Base-by-base conservation (phyloP, 2,329 filamentous ascomycete genomes). In the Hypomyces perniciosus region DNA sequence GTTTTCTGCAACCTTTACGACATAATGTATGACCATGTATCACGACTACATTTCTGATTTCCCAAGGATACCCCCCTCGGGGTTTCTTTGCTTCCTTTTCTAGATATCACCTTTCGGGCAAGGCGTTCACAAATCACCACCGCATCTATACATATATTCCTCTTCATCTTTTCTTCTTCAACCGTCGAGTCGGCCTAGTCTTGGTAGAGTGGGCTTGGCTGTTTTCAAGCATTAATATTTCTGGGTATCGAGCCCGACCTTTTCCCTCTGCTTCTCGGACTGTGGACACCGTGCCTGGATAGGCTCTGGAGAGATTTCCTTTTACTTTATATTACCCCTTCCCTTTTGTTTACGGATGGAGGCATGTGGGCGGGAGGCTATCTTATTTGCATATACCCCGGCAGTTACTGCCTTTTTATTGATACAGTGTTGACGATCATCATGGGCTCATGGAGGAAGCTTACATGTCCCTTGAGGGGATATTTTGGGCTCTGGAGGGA, bases 381-480 rank as follows among this genome's bases (percentile, higher is more conserved):
- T 34, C 39, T 52, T 47, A 39, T 40, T 38, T 48, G 41, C 28
- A 50, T 56, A 54, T 55, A 55, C 51, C 51, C 54, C 51, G 47
- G 44, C 45, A 48, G 39, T 8, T 44, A 29, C 7, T 45, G 37
- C 44, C 42, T 37, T 46, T 51, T 46, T 51, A 27, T 37, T n/a
- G 39, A 7, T 13, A 26, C 33, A 35, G 41, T 20, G 20, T 20
- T 20, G 20, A 20, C 2, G 20, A 20, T 20, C 20, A 20, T 20
- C 20, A 20, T 20, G 20, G 20, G 20, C 20, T 20, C 20, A 20
- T 20, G 20, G 20, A 20, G 20, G 20, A 20, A 44, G 34, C 33
- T 13, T 33, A 12, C 20, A 28, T 45, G 6, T 33, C 31, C 41
- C 20, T 8, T n/a, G 28, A 33, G 13, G 20, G 26, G 20, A 45